Percentiles rank a stretch among this genome's conserved stretches.
Evolutionary conservation across 768 basidiomycete genomes (phyloP).

Genomic region (Suillus alpinus): DNA sequence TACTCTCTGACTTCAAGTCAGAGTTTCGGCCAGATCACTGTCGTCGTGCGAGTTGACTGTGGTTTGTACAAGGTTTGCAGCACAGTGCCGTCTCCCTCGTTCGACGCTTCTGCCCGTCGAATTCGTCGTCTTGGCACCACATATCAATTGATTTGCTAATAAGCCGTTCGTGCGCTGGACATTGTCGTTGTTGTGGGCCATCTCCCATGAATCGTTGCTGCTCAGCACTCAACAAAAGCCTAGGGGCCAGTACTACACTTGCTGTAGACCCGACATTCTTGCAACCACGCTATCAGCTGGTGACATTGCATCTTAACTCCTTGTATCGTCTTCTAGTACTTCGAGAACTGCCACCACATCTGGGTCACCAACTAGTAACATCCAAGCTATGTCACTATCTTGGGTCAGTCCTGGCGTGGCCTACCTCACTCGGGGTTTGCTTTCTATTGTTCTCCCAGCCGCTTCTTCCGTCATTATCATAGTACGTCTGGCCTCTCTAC

Average conservation of each 20-base stretch:
- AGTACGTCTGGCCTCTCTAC: slow-evolving; percentile 7
- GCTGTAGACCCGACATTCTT: neutral
- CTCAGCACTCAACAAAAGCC: no score
- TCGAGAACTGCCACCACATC: neutral
- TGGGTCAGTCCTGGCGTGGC: slow-evolving; percentile 20
- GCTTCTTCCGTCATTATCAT: slow-evolving; percentile 11
- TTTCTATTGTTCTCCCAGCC: slow-evolving; percentile 13
- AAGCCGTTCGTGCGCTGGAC: neutral
- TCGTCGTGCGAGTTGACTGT: neutral
- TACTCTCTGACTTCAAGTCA: neutral
- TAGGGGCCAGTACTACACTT: neutral
- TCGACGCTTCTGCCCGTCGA: neutral
- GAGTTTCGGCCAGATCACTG: neutral
- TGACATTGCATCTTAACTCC: neutral
- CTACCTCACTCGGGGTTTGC: slow-evolving; percentile 14
- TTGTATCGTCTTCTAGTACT: neutral
- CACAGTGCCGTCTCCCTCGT: neutral
- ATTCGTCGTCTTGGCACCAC: neutral
- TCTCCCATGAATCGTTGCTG: neutral
- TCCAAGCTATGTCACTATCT: neutral
- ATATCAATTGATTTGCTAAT: neutral
- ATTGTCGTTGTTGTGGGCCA: neutral
- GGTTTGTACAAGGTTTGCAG: neutral
- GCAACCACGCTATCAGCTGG: neutral
- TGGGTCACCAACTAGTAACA: neutral